phyloP scores from a whole-genome alignment of 2,329 filamentous ascomycete genomes.

The Aspergillus neotritici region DNA sequence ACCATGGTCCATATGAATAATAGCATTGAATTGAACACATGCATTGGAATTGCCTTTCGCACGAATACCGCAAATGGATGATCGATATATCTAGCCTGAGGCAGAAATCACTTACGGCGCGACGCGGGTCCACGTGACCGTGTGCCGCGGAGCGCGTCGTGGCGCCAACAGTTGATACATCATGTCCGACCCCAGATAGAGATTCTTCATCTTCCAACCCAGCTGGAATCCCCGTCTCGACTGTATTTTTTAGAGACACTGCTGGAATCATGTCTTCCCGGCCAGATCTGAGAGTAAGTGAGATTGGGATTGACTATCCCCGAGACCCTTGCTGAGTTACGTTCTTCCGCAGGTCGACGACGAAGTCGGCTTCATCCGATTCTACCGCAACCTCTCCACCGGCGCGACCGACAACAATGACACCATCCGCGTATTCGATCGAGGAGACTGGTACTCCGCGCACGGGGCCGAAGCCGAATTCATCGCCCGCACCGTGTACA shows the following conservation, averaged over 20 bases:
- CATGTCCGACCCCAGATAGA: too few relatives aligned
- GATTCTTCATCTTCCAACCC: neutral
- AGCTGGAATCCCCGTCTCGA: slow-evolving; percentile 6
- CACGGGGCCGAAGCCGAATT: slow-evolving; percentile 45
- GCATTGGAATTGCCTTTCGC: neutral
- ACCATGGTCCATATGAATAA: slow-evolving; percentile 8
- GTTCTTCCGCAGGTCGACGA: slow-evolving; percentile 70
- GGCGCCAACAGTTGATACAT: neutral
- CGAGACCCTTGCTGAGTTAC: slow-evolving; percentile 5
- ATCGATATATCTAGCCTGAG: slow-evolving; percentile 2
- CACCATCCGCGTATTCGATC: slow-evolving; percentile 85
- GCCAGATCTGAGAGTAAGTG: slow-evolving; percentile 62
- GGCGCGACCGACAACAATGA: slow-evolving; percentile 50
- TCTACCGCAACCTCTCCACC: slow-evolving; percentile 76
- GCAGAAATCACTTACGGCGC: slow-evolving; percentile 19
- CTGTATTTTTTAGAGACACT: slow-evolving; percentile 11
- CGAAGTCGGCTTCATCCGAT: slow-evolving; percentile 92
- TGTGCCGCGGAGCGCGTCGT: slow-evolving; percentile 22
- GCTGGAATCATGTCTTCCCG: slow-evolving; percentile 59
- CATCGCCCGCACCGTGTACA: slow-evolving; percentile 69
- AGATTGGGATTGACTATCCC: neutral
- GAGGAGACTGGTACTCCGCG: slow-evolving; percentile 87
- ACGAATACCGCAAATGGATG: neutral
- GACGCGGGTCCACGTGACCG: slow-evolving; percentile 34
- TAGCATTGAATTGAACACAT: slow-evolving; percentile 8